Conservation (phyloP, 768 basidiomycete genomes). For the Amanita pallidorosea region DNA sequence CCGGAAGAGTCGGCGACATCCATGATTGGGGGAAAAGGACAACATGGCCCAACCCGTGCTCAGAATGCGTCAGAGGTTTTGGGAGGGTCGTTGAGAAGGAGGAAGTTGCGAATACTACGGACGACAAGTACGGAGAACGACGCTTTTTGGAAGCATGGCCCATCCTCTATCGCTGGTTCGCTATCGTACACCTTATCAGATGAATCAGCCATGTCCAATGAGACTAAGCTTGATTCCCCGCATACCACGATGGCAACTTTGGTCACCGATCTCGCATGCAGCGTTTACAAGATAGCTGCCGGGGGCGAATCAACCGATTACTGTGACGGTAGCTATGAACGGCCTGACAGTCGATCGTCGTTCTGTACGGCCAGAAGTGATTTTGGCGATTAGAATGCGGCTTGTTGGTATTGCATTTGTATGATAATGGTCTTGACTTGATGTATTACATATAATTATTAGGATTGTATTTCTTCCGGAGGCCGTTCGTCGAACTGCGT, state of each 20-base stretch:
- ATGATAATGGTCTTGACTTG: not conserved
- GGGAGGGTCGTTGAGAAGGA: constrained; percentile 17
- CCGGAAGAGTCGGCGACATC: not conserved
- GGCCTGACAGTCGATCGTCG: constrained; percentile 23
- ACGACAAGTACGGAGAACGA: constrained; percentile 27
- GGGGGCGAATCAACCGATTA: not conserved
- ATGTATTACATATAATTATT: not conserved
- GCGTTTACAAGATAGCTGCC: not conserved
- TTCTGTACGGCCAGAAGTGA: constrained; percentile 24
- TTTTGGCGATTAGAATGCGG: constrained; percentile 12
- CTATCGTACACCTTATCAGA: constrained; percentile 8
- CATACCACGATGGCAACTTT: not conserved
- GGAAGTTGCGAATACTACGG: constrained; percentile 20
- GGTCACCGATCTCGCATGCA: not conserved
- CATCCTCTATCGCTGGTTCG: constrained; percentile 4
- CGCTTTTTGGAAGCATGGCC: constrained; percentile 14
- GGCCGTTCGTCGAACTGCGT: too few species aligned
- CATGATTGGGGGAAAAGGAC: not conserved
- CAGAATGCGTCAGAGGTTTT: constrained; percentile 1
- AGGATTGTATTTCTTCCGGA: not conserved
- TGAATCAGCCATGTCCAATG: constrained; percentile 1
- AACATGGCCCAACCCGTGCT: constrained; percentile 1
- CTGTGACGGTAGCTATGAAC: constrained; percentile 10
- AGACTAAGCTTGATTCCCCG: not conserved
- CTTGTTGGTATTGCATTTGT: not conserved